These are phyloP conservation scores for Claviceps fusiformis DNA, from an alignment of 2,329 filamentous ascomycete genomes.

Conservation along the genomic window DNA sequence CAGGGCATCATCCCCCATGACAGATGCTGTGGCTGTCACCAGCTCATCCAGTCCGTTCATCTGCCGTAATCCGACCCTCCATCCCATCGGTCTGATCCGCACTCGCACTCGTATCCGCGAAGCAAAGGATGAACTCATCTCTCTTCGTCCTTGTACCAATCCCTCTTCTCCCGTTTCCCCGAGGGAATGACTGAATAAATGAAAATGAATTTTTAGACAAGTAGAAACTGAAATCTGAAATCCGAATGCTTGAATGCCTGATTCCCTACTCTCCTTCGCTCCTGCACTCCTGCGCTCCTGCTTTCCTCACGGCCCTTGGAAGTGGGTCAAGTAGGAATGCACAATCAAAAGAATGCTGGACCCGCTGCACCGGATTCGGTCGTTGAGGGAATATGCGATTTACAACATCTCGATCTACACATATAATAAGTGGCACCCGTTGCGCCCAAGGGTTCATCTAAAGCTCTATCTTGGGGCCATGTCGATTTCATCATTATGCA, in stretches of 20 bases:
- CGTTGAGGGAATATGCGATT: background rate
- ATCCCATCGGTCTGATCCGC: background rate
- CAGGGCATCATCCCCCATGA: background rate
- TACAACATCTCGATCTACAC: background rate
- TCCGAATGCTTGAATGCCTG: too few species aligned
- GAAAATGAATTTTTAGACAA: too few species aligned
- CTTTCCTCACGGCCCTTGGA: background rate
- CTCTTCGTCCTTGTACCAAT: background rate
- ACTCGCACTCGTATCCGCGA: background rate
- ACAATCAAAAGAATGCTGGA: background rate
- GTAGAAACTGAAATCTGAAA: too few species aligned
- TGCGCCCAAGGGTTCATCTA: background rate
- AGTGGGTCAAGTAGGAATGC: background rate
- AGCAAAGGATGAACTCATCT: background rate
- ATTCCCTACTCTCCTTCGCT: background rate
- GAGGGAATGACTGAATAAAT: too few species aligned
- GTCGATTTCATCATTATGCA: background rate
- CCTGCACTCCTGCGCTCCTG: background rate
- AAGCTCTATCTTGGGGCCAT: background rate
- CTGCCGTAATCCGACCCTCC: background rate
- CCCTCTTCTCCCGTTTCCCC: background rate
- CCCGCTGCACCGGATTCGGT: background rate
- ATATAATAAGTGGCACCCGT: background rate
- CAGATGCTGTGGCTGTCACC: background rate
- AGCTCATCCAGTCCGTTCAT: background rate